These are phyloP conservation scores for Tylopilus subfusipes DNA, from an alignment of 768 basidiomycete species.

Conservation along the genomic window DNA sequence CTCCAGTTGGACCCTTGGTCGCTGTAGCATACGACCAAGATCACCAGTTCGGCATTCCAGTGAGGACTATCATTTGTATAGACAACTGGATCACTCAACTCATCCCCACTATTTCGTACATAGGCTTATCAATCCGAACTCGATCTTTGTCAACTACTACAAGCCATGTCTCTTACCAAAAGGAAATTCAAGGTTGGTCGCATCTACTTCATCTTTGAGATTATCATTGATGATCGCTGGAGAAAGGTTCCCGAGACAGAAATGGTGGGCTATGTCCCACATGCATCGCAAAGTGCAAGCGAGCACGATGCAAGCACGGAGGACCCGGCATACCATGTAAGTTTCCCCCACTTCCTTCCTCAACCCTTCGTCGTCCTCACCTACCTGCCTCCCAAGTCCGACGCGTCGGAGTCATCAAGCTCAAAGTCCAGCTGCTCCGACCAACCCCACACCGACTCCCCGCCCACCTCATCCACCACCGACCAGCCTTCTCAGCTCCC, in stretches of 20 bases:
- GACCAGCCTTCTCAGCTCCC: conserved; percentile 22
- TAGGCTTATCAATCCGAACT: conserved; percentile 33
- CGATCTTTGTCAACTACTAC: conserved; percentile 53
- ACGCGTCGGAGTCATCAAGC: conserved; percentile 44
- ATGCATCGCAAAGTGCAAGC: conserved; percentile 33
- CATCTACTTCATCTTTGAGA: background rate
- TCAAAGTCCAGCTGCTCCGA: conserved; percentile 40
- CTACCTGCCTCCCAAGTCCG: conserved; percentile 33
- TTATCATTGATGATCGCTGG: conserved; percentile 25
- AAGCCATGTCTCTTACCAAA: conserved; percentile 47
- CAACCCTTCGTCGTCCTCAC: background rate
- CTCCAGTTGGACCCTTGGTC: conserved; percentile 30
- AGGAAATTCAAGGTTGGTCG: conserved; percentile 30
- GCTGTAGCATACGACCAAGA: conserved; percentile 18
- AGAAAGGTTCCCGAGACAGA: conserved; percentile 32
- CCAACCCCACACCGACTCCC: conserved; percentile 12
- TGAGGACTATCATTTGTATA: conserved; percentile 9
- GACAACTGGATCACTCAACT: background rate
- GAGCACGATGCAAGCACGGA: conserved; percentile 44
- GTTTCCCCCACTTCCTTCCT: conserved; percentile 1
- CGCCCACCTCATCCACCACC: conserved; percentile 15
- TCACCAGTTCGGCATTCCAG: conserved; percentile 19
- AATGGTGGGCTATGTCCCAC: conserved; percentile 20
- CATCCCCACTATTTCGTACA: background rate
- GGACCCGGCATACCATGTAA: conserved; percentile 43